Percentiles rank a stretch among this genome's conserved stretches.
These are phyloP conservation scores for Bacterosira constricta DNA, from an alignment of 108 stramenopile genomes.

Conservation along the genomic window DNA sequence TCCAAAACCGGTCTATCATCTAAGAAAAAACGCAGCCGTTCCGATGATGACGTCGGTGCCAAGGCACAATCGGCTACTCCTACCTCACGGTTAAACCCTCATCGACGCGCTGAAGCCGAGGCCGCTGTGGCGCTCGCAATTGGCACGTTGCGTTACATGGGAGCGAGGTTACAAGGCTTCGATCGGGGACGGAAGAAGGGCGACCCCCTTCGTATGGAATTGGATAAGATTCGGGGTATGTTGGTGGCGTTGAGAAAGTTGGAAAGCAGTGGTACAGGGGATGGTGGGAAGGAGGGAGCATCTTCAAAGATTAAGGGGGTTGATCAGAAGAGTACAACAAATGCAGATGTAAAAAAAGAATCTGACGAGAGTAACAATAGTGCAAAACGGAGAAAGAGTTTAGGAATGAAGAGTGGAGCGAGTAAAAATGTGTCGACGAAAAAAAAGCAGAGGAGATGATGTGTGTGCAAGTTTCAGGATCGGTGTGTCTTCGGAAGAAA, in stretches of 20 bases:
- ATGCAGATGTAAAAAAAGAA: background rate
- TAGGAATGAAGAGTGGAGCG: too few species aligned
- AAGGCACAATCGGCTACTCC: background rate
- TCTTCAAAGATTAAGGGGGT: background rate
- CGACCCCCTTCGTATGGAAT: conserved; percentile 70
- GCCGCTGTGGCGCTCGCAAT: conserved; percentile 75
- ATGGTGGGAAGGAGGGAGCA: background rate
- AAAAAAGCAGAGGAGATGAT: too few species aligned
- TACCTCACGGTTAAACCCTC: conserved; percentile 1
- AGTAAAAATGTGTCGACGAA: too few species aligned
- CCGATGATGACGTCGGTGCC: background rate
- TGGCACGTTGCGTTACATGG: conserved; percentile 85
- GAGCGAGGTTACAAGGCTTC: conserved; percentile 63
- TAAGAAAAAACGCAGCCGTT: too few species aligned
- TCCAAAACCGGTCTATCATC: background rate
- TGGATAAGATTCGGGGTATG: conserved; percentile 71
- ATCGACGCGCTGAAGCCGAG: conserved; percentile 49
- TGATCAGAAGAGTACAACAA: too few species aligned
- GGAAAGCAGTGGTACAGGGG: conserved; percentile 4
- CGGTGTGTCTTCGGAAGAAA: too few species aligned
- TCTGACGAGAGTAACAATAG: background rate
- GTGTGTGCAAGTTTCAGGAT: too few species aligned
- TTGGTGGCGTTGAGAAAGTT: conserved; percentile 54
- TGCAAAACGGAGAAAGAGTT: conserved; percentile 18
- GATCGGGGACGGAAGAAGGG: conserved; percentile 63